Conservation (phyloP, 2,329 filamentous ascomycete genomes). For the Penicillium sp. region DNA sequence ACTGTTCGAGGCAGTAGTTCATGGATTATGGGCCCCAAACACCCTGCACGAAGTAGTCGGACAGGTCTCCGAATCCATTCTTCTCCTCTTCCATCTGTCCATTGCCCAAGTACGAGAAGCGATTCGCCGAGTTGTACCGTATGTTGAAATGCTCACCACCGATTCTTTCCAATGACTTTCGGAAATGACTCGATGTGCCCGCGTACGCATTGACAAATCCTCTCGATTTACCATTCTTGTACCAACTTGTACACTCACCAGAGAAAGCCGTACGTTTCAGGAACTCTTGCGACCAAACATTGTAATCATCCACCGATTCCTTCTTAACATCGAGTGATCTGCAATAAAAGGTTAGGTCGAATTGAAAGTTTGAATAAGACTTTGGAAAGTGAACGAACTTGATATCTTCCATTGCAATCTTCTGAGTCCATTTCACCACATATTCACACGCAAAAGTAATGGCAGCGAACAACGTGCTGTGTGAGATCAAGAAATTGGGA, state of each 20-base stretch:
- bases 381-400: conserved; percentile 15
- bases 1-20: no score
- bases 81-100: conserved; percentile 2
- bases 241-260: conserved; percentile 31
- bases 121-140: conserved; percentile 17
- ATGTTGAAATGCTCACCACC: conserved; percentile 26
- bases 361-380: not conserved
- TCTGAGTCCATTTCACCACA: conserved; percentile 31
- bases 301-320: conserved; percentile 36
- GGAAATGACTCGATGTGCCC: conserved; percentile 16
- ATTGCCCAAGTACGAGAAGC: conserved; percentile 22
- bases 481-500: conserved; percentile 27
- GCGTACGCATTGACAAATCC: conserved; percentile 10
- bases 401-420: conserved; percentile 36
- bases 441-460: conserved; percentile 28
- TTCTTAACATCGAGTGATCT: conserved; percentile 27
- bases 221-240: conserved; percentile 28
- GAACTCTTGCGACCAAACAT: conserved; percentile 35
- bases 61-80: not conserved
- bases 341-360: not conserved
- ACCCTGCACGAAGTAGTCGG: not conserved
- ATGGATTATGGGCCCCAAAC: not conserved
- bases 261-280: conserved; percentile 34
- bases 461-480: conserved; percentile 28
- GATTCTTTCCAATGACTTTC: conserved; percentile 17